Base-by-base conservation (phyloP, 2,329 filamentous ascomycete genomes). In the Colletotrichum cereale region DNA sequence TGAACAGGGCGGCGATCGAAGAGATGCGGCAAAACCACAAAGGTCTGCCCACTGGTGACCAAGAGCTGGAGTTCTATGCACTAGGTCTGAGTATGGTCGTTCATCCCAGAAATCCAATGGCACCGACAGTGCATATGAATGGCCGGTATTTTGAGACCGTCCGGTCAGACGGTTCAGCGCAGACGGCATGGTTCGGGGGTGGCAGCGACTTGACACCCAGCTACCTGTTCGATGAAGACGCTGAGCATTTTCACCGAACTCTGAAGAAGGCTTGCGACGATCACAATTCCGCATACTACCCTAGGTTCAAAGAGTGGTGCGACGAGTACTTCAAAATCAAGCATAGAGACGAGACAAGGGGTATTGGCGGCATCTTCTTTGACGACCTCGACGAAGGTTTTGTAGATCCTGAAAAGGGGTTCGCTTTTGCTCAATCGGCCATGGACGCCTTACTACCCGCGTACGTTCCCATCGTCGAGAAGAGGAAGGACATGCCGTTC, bases 61-160 rank as follows among this genome's bases (percentile, higher is more conserved):
- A 24, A 16, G 47, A 48, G 4, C 7, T 48, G 47, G 47, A 26
- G 47, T 48, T 48, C 16, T 26, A 48, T 5, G 47, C 47, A 26
- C 47, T 48, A 14, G n/a, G 47, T n/a, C 86, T 99, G 65, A 97
- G 94, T 78, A 88, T 98, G 81, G 95, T 98, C 38, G 86, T 98
- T 60, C 96, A 98, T 81, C 96, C 96, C 47, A 48, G 90, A 76
- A 98, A 98, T 82, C 96, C 96, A 56, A 97, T 97, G 92, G 96
- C 96, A 10, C 96, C 96, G 0, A 98, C 96, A 0, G 96, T 98
- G n/a, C 96, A 99, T 81, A 87, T 98, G 76, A 99, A 99, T 86
- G 98, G 98, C 86, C 91, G 96, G 67, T 99, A 98, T 84, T 98
- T 99, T 79, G 96, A 99, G 85, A 98, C 96, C 93, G 93, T 71